These are phyloP conservation scores for Mrakia frigida DNA, from an alignment of 768 basidiomycete species.

Conservation along the genomic window DNA sequence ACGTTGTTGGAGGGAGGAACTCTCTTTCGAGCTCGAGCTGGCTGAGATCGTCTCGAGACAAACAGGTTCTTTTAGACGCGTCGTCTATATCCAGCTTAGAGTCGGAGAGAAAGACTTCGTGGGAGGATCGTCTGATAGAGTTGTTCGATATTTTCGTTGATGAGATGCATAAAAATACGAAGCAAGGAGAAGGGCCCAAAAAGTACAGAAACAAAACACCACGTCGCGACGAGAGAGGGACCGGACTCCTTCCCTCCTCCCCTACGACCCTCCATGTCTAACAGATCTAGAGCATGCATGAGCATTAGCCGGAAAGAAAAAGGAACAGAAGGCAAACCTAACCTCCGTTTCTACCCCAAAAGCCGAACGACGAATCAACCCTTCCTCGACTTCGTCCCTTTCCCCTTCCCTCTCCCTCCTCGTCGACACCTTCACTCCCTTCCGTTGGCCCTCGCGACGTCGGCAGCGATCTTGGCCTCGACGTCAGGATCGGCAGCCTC, in stretches of 20 bases:
- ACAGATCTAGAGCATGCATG: conserved; percentile 19
- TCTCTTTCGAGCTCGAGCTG: background rate
- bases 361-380: background rate
- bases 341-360: background rate
- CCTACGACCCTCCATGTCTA: background rate
- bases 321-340: background rate
- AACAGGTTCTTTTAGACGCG: background rate
- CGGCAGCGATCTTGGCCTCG: conserved; percentile 4
- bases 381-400: background rate
- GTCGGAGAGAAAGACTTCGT: background rate
- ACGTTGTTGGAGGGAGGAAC: background rate
- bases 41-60: background rate
- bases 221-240: background rate
- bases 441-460: conserved; percentile 3
- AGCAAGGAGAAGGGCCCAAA: no score
- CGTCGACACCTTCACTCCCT: background rate
- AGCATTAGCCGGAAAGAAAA: background rate
- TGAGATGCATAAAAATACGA: conserved; percentile 8
- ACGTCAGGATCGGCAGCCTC: conserved; percentile 5
- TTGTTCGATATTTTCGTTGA: background rate
- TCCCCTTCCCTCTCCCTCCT: background rate
- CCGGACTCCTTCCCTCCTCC: background rate
- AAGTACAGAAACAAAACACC: background rate
- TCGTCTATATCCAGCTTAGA: background rate
- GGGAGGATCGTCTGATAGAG: background rate